Evolutionary conservation across 176 grass and related monocot genomes (phyloP), one percentile per base, ranked within the genome.

Genomic region (Avena sativa): DNA sequence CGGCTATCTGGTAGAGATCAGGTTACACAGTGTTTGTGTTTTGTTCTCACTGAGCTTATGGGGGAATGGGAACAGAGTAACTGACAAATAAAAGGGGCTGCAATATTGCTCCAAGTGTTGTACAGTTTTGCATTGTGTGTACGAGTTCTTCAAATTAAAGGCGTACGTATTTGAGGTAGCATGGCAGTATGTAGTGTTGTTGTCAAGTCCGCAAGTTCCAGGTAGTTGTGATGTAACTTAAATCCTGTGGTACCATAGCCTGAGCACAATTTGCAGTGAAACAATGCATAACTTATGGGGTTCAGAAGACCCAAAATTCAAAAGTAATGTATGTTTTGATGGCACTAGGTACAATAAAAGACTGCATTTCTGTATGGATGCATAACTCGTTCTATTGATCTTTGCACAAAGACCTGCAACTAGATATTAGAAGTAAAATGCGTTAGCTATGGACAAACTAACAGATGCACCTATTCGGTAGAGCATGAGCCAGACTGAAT

Each of bases 11-110:
- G 46, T 48, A 10, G 46, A 48, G 46, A 48, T 48, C 46, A 48
- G 55, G 6, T 61, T 61, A 23, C 20, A 65, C 25, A 65, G 59
- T 25, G 6, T 60, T n/a, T 60, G 20, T 60, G 58, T n/a, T 70
- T 40, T 71, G 19, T n/a, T 72, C 40, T 40, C 40, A 72, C 13
- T 21, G 20, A 72, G 70, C 40, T 72, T 47, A 47, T n/a, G 19
- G 40, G 21, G n/a, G 69, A 21, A 72, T n/a, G 40, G n/a, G 19
- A 72, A 13, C 40, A 43, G 5, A 7, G 40, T 43, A 43, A 43
- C 38, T 72, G 20, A 49, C 71, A 74, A 26, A 74, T 74, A n/a
- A 74, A 74, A 62, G 59, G 56, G n/a, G n/a, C 20, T 25, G 21
- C 46, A 34, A 51, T 67, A 49, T 48, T 67, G 79, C 49, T 67